Evolutionary conservation across 2,329 filamentous ascomycete species (phyloP).

Genomic region (Epichloe baconii): DNA sequence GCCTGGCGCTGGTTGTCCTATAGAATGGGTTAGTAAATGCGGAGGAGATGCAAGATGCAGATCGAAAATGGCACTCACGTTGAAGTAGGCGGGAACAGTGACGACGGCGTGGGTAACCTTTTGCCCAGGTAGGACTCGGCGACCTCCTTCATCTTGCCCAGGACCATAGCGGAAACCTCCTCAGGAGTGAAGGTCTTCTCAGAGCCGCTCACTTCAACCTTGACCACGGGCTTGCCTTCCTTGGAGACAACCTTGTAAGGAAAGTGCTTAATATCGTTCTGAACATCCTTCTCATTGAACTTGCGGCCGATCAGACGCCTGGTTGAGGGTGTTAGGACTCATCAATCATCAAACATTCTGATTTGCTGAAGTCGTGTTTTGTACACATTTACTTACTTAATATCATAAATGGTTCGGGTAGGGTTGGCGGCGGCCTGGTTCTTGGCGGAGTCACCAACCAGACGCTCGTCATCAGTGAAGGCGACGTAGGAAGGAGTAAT

Average conservation of each 20-base stretch:
- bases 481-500: conserved; percentile 92
- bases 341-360: background rate
- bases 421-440: conserved; percentile 83
- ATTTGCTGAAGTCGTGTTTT: background rate
- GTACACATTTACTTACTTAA: conserved; percentile 51
- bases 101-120: conserved; percentile 81
- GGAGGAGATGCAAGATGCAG: no score
- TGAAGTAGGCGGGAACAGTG: conserved; percentile 95
- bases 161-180: conserved; percentile 69
- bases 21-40: background rate
- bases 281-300: conserved; percentile 72
- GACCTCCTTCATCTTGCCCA: conserved; percentile 76
- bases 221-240: conserved; percentile 77
- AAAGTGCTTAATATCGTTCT: conserved; percentile 95
- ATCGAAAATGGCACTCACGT: conserved; percentile 28
- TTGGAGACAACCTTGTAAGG: conserved; percentile 89
- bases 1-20: conserved; percentile 87
- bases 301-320: conserved; percentile 80
- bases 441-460: conserved; percentile 96
- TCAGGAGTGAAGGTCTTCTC: conserved; percentile 67
- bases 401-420: conserved; percentile 61
- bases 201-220: conserved; percentile 53
- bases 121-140: conserved; percentile 69
- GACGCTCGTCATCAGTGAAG: conserved; percentile 91
- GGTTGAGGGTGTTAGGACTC: background rate